A percentile compares a stretch with the other conserved stretches of the same genome.
Evolutionary conservation across 768 basidiomycete genomes (phyloP).

Genomic region (Boletus pseudo-olivaceus): DNA sequence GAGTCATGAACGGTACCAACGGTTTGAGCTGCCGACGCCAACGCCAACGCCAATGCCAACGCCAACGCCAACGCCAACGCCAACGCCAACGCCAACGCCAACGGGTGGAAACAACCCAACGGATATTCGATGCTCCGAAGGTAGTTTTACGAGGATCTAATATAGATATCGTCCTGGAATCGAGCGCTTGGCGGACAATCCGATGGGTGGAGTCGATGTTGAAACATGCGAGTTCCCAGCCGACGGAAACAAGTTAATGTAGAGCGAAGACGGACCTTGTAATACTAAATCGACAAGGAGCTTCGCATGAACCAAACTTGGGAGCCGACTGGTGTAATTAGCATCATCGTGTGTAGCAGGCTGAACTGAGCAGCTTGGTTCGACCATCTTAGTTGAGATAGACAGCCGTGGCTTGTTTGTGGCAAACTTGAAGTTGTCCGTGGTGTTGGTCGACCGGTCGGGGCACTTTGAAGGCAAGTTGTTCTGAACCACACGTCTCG

Average conservation of each 20-base stretch:
- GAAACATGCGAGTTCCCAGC: background rate
- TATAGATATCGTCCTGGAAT: no score
- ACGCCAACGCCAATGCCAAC: background rate
- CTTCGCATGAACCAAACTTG: background rate
- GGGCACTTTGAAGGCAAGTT: background rate
- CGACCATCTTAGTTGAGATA: background rate
- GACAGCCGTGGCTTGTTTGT: background rate
- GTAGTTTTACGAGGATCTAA: no score
- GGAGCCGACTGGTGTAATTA: background rate
- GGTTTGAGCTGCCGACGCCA: background rate
- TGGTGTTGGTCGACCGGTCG: background rate
- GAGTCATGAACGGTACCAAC: background rate
- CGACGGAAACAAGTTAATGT: background rate
- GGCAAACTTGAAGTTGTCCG: no score
- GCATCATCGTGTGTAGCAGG: no score
- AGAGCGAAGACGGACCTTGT: background rate
- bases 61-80: background rate
- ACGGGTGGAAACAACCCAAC: background rate
- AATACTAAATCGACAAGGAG: background rate
- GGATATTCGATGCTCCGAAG: background rate
- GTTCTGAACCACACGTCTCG: background rate
- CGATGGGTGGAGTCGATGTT: background rate
- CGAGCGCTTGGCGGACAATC: background rate
- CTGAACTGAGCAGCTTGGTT: background rate
- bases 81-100: background rate